Evolutionary conservation across 345 rosid genomes (phyloP).

Genomic region (Hirschfeldia incana): DNA sequence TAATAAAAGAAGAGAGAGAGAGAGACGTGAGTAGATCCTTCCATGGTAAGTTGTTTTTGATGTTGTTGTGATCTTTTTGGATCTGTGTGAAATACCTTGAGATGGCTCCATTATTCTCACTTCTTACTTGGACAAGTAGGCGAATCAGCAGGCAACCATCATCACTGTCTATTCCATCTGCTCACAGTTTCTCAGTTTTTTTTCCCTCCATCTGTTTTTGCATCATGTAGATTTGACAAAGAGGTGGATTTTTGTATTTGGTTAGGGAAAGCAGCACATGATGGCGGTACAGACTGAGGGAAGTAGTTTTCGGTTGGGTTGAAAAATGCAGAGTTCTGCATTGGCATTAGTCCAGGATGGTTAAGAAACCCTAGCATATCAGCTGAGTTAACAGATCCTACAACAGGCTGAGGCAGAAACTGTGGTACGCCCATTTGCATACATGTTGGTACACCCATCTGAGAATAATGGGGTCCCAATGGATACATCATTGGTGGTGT

Average conservation of each 20-base stretch:
- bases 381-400: neutral
- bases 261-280: conserved; percentile 19
- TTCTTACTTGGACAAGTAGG: neutral
- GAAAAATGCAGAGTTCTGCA: conserved; percentile 17
- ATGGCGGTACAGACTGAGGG: conserved; percentile 20
- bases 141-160: conserved; percentile 14
- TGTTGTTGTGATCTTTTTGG: neutral
- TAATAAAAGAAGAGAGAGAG: neutral
- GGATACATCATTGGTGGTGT: conserved; percentile 41
- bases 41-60: neutral
- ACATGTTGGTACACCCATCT: conserved; percentile 30
- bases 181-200: conserved; percentile 1
- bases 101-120: conserved; percentile 10
- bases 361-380: conserved; percentile 22
- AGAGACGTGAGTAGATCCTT: conserved; percentile 17
- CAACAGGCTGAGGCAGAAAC: conserved; percentile 16
- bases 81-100: conserved; percentile 3
- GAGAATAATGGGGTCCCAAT: conserved; percentile 25
- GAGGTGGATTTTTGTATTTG: conserved; percentile 28
- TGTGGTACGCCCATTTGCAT: conserved; percentile 31
- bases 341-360: conserved; percentile 29
- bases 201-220: conserved; percentile 4
- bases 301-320: conserved; percentile 21
- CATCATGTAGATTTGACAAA: conserved; percentile 20
- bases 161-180: conserved; percentile 17